Base-by-base conservation (phyloP, 805 yeast species). In the Torulaspora franciscae region DNA sequence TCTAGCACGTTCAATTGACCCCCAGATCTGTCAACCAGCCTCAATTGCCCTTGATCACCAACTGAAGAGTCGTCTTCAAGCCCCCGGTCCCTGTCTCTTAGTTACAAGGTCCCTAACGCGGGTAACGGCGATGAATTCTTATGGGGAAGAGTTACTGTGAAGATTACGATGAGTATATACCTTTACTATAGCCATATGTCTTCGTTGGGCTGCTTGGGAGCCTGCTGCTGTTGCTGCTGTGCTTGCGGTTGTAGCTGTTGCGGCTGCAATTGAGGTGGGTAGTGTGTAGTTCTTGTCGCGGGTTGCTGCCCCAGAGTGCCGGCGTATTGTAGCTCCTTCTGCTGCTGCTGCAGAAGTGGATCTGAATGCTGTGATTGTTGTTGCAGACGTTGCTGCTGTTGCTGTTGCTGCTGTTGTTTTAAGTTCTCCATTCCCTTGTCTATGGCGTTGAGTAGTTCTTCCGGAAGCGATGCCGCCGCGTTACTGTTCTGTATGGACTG, bases 341-440 rank as follows among this genome's bases (percentile, higher is more conserved):
- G 53, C 15, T 53, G 52, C 32, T 48, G 54, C 28, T 49, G 53
- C 43, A 50, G 40, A 7, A 46, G 32, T 6, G 53, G 51, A 32
- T 49, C 51, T 17, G 46, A 43, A 37, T 45, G 48, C 40, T 47
- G 55, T 42, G 35, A 42, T 37, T 48, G 50, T 37, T 44, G 45
- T 42, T 15, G 45, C 37, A 24, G 46, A 27, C 29, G 44, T 40
- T 32, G 51, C 15, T 33, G 39, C 30, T 43, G 48, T 32, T 15
- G 49, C 44, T 45, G 51, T 27, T 14, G 46, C 47, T 49, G 60
- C 29, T 41, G 52, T 32, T 62, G 57, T 41, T 59, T 61, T 45
- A 62, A 45, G 30, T 51, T 49, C 45, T 61, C 67, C 62, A 61
- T 60, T 13, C 61, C 59, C 43, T 55, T 59, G 45, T 61, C 67